Conservation (phyloP, 176 grass and related monocot species). For the Cymbopogon citratus region DNA sequence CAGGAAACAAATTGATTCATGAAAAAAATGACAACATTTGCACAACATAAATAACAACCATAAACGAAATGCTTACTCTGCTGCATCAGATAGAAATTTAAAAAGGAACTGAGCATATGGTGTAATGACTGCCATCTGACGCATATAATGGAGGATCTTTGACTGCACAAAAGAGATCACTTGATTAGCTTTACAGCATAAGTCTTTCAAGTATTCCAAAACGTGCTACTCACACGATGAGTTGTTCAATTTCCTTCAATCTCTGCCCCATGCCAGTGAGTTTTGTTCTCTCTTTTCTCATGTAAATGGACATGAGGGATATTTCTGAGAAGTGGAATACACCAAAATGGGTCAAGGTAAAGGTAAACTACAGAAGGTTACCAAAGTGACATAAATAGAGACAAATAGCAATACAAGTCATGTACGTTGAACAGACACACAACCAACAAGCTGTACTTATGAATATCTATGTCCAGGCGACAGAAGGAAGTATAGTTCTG, state of each 20-base stretch:
- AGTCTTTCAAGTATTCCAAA: conserved; percentile 6
- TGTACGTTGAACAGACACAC: neutral
- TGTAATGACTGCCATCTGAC: conserved; percentile 98
- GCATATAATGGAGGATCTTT: conserved; percentile 96
- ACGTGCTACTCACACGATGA: conserved; percentile 65
- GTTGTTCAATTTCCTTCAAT: conserved; percentile 98
- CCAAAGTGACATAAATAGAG: conserved; percentile 2
- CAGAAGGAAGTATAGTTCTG: conserved; percentile 83
- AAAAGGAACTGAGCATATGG: conserved; percentile 94
- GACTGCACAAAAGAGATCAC: conserved; percentile 55
- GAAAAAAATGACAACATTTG: neutral
- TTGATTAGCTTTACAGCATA: conserved; percentile 13
- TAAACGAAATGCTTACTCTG: conserved; percentile 60
- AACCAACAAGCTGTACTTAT: conserved; percentile 51
- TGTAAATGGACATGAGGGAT: conserved; percentile 97
- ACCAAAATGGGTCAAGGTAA: conserved; percentile 28
- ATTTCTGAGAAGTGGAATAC: conserved; percentile 58
- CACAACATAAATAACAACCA: conserved; percentile 17
- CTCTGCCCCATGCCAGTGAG: conserved; percentile 87
- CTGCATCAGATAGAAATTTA: conserved; percentile 69
- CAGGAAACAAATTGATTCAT: conserved; percentile 17
- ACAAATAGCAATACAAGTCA: conserved; percentile 16
- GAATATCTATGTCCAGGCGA: conserved; percentile 92
- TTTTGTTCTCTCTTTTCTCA: conserved; percentile 81
- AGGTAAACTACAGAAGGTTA: conserved; percentile 10